Evolutionary conservation across 768 basidiomycete genomes (phyloP).

Genomic region (Krasilnikovozyma curviuscula): DNA sequence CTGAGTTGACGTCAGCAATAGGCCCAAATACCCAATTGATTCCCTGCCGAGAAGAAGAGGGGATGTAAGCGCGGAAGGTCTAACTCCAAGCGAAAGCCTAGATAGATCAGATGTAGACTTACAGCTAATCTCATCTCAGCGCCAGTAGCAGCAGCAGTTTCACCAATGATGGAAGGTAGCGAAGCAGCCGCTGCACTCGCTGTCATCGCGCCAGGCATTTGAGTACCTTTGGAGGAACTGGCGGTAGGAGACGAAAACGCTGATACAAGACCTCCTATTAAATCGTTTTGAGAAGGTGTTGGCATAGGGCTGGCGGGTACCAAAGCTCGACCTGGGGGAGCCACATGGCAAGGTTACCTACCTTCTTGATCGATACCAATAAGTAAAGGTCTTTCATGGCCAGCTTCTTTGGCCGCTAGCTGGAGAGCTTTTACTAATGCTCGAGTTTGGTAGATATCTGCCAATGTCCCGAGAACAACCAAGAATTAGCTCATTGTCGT

Average conservation of each 20-base stretch:
- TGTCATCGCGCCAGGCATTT: slow-evolving; percentile 40
- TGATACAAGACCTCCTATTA: slow-evolving; percentile 40
- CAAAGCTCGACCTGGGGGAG: too few species aligned
- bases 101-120: too few species aligned
- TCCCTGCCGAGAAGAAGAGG: too few species aligned
- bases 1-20: slow-evolving; percentile 53
- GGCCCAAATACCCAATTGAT: slow-evolving; percentile 55
- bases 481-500: too few species aligned
- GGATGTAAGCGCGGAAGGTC: too few species aligned
- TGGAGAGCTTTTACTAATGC: slow-evolving; percentile 37
- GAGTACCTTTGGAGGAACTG: slow-evolving; percentile 29
- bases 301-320: too few species aligned
- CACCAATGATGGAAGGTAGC: slow-evolving; percentile 32
- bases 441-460: slow-evolving; percentile 36
- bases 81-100: too few species aligned
- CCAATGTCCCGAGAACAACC: too few species aligned
- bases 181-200: slow-evolving; percentile 48
- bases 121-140: slow-evolving; percentile 39
- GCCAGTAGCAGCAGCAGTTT: slow-evolving; percentile 36
- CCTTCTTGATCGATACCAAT: slow-evolving; percentile 60
- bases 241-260: slow-evolving; percentile 37
- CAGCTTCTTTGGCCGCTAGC: slow-evolving; percentile 36
- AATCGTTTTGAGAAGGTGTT: not conserved
- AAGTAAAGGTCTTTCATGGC: slow-evolving; percentile 40
- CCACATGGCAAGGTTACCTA: slow-evolving; percentile 15